Evolutionary conservation across 2,329 filamentous ascomycete genomes (phyloP), one percentile per base, ranked within the genome.

Genomic region (Xylariaceae sp.): DNA sequence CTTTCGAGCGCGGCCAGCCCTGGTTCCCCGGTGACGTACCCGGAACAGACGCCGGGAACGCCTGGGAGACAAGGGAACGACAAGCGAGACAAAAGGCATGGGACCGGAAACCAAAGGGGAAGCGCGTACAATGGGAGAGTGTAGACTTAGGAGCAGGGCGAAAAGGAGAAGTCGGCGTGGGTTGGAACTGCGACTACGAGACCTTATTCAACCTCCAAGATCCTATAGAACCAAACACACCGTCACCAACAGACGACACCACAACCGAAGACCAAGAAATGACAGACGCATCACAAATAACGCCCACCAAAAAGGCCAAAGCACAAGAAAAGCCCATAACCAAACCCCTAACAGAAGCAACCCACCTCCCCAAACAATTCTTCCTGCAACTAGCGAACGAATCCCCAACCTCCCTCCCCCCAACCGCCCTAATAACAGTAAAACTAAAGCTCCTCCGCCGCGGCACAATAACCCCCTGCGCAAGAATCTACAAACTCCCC

Each of bases 1-100:
- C 84, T 0, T 95, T 96, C 66, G 92, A 97, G 72, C 81, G 84
- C 18, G 83, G 83, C 0, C 73, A 80, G 36, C 84, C 90, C 1
- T 95, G 88, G 82, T 99, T 96, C 65, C 94, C 94, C 0, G 87
- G 83, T 2, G 94, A 99, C 68, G 89, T 83, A 58, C 85, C 89
- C 0, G 89, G 86, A 4, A 95, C 91, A 0, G 78, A 81, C 53
- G 87, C 91, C 1, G 94, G 94, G 1, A 85, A 82, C 67, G 74
- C 77, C 15, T 96, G 91, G 89, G 88, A 95, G 68, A 66, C 83
- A 32, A 78, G 81, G 34, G 80, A 92, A 68, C 80, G 84, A 12
- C 71, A 73, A 44, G 77, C 73, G 61, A 76, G 83, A 52, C 80
- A 81, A 63, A 73, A 74, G 21, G 78, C 83, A 22, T 96, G 91